These are phyloP conservation scores for Fusarium dlaminii DNA, from an alignment of 2,329 filamentous ascomycete genomes.

Conservation along the genomic window DNA sequence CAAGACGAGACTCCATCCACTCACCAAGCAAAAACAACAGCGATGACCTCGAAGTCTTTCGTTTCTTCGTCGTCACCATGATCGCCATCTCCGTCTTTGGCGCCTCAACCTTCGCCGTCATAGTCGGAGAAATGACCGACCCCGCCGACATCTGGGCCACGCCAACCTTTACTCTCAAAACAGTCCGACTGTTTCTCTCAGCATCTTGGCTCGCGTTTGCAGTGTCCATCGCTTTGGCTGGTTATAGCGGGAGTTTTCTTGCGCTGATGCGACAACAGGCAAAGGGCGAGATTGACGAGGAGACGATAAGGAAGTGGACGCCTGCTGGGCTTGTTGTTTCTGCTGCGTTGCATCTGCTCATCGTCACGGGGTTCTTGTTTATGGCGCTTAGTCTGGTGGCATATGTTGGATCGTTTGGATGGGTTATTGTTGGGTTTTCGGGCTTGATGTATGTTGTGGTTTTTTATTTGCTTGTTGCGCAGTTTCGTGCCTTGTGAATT, in stretches of 20 bases:
- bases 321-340: not conserved
- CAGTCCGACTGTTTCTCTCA: not conserved
- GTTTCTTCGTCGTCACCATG: not conserved
- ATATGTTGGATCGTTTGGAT: not conserved
- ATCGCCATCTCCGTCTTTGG: not conserved
- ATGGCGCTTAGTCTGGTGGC: not conserved
- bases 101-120: not conserved
- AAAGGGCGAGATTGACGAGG: not conserved
- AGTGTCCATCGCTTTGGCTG: not conserved
- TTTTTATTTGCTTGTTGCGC: not conserved
- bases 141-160: not conserved
- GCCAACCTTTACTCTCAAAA: not conserved
- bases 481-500: not conserved
- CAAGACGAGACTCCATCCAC: not conserved
- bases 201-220: not conserved
- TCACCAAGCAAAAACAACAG: not conserved
- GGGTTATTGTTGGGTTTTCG: not conserved
- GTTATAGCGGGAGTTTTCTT: not conserved
- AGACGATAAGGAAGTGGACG: not conserved
- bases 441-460: not conserved
- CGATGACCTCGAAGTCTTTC: not conserved
- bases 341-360: not conserved
- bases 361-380: not conserved
- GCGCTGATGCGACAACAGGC: not conserved
- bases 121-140: not conserved